Base-by-base conservation (phyloP, 306 rosid genomes). In the Acacia melanoxylon region DNA sequence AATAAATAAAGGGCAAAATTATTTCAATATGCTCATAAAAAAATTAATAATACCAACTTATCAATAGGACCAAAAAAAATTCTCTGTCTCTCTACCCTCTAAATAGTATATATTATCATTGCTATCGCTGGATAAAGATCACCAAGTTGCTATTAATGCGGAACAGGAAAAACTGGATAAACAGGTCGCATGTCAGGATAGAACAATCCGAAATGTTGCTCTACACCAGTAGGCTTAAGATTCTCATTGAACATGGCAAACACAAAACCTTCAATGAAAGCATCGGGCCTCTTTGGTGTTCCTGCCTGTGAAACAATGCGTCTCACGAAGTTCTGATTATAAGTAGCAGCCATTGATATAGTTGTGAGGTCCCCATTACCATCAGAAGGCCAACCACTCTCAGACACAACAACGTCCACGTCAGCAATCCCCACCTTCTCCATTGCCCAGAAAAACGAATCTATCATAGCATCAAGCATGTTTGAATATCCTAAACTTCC, bases 371-470 rank as follows among this genome's bases (percentile, higher is more conserved):
- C 2, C 1, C 80, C 87, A 37, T 77, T 67, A 1, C 91, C 90
- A 4, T 49, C 81, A 1, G 83, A 81, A 4, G 90, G 90, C 91
- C 90, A 88, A 0, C 91, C 90, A 13, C 76, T 84, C 52, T 86
- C 91, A 0, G 87, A 54, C 3, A 88, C 82, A 12, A 54, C 89
- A 25, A 88, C 8, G 0, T 10, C 1, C 20, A 87, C 87, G 1
- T 70, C 10, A 10, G 29, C 13, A 1, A 25, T 16, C 1, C 44
- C 73, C 61, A n/a, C 59, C 44, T 56, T 24, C 45, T 82, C 86
- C 81, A 84, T 84, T 4, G 90, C 87, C 1, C 67, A 61, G 1
- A 79, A 10, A 78, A 87, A 84, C 0, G 90, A 59, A 62, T 88
- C 86, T 10, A 86, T 77, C 68, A 80, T 84, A 44, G 78, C 87